Conservation (phyloP, 306 rosid species). For the Cyamopsis tetragonoloba region DNA sequence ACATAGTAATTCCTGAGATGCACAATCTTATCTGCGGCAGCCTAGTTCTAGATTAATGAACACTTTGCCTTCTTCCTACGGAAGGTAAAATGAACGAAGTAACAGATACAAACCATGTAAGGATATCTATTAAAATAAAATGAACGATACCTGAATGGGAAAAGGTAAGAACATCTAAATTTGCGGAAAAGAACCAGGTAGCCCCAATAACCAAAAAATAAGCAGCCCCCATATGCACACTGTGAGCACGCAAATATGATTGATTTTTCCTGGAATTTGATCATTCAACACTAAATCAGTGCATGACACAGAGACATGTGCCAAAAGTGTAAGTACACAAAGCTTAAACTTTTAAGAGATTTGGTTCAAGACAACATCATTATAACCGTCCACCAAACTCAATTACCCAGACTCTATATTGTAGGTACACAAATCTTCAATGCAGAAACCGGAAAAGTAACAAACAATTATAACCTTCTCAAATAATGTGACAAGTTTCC, state of each 20-base stretch:
- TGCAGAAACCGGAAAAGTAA: constrained; percentile 2
- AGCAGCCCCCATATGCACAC: constrained; percentile 81
- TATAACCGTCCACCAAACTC: constrained; percentile 22
- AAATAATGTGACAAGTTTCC: background rate
- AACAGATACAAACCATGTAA: background rate
- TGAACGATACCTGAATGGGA: constrained; percentile 79
- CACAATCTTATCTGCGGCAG: background rate
- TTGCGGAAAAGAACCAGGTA: constrained; percentile 52
- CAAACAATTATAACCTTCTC: background rate
- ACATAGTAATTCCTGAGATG: constrained; percentile 13
- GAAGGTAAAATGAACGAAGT: background rate
- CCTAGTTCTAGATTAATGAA: constrained; percentile 13
- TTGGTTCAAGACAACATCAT: background rate
- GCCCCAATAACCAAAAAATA: constrained; percentile 90
- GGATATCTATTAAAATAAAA: constrained; percentile 7
- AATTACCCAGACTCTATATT: background rate
- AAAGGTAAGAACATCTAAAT: constrained; percentile 45
- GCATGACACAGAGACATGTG: constrained; percentile 10
- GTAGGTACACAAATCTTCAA: constrained; percentile 12
- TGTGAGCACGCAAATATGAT: constrained; percentile 81
- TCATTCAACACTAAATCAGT: constrained; percentile 30
- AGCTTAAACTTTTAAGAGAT: background rate
- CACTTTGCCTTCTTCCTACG: constrained; percentile 7
- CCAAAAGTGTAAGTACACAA: background rate
- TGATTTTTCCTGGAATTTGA: constrained; percentile 71